Base-by-base conservation (phyloP, 495 filamentous ascomycete species). In the Bacidia rubella region DNA sequence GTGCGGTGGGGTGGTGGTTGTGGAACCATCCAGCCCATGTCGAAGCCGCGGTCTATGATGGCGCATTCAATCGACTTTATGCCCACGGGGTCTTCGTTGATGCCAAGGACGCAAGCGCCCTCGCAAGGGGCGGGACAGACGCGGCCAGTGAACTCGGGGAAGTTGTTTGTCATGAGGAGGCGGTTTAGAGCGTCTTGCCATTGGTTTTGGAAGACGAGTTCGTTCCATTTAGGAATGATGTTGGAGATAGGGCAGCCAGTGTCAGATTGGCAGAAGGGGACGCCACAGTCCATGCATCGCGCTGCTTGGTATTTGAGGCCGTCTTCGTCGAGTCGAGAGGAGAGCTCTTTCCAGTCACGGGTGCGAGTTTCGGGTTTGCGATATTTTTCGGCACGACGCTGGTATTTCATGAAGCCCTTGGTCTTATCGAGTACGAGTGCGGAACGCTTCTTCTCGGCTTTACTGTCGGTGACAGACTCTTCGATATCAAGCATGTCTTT, bases 11-110 rank as follows among this genome's bases (percentile, higher is more conserved):
- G 64, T 2, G 92, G 92, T 43, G 84, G 85, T 23, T 70, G 73
- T 55, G 92, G 93, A 11, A 95, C 75, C 85, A 99, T 95, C 92
- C 92, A 99, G 53, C 93, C 92, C 87, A 87, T 95, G 68, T 99
- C 89, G 63, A 97, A 99, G 48, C 93, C 92, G 58, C 93, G 89
- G 63, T 99, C 92, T 57, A 99, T 99, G 68, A 99, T 97, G 53
- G 92, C 92, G 65, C 92, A 99, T 65, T 99, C 92, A 57, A 99
- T 97, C 1, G 87, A 95, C 72, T 99, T 99, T 75, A 99, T 99
- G 61, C 92, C 92, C 40, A 99, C 81, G 20, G 92, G 92, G 62
- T 97, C 90, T 63, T 97, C 93, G 56, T 95, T 99, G 75, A 99
- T 99, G 24, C 92, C 92, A 23, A 99, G 78, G 19, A 97, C 93